A percentile compares a stretch with the other conserved stretches of the same genome.
Conservation (phyloP, 208 protist species). For the Leishmania gerbilli region DNA sequence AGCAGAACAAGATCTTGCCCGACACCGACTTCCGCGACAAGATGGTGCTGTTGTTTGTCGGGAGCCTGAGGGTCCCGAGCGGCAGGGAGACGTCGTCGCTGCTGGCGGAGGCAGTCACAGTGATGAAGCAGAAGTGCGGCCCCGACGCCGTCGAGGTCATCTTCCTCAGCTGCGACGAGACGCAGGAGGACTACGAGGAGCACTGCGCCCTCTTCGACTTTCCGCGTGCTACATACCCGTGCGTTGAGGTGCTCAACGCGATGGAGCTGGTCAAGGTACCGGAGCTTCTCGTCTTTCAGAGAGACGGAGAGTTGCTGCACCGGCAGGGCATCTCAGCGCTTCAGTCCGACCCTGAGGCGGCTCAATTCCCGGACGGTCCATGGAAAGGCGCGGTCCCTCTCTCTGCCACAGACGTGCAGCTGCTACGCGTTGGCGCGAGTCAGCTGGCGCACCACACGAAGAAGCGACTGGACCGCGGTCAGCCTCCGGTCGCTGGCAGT, state of each 20-base stretch:
- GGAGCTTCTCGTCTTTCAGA: conserved; percentile 55
- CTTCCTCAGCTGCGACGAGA: conserved; percentile 59
- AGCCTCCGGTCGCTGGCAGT: conserved; percentile 17
- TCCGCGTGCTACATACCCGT: conserved; percentile 49
- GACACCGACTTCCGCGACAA: conserved; percentile 38
- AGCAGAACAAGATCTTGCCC: conserved; percentile 35
- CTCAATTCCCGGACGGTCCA: conserved; percentile 43
- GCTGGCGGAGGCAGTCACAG: conserved; percentile 33
- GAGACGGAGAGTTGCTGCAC: conserved; percentile 55
- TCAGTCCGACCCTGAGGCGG: conserved; percentile 51
- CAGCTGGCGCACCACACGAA: conserved; percentile 65
- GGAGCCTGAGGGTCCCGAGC: conserved; percentile 6
- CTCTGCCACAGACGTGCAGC: conserved; percentile 46
- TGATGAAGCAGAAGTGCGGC: conserved; percentile 17
- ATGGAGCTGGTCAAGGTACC: conserved; percentile 41
- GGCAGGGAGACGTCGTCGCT: conserved; percentile 41
- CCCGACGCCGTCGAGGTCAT: conserved; percentile 38
- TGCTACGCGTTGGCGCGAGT: conserved; percentile 43
- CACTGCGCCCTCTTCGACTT: conserved; percentile 46
- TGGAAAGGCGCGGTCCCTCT: conserved; percentile 52
- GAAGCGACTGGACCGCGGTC: conserved; percentile 36
- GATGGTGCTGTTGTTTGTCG: conserved; percentile 58
- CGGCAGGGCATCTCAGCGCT: conserved; percentile 59
- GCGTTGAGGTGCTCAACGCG: conserved; percentile 24
- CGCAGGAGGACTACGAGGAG: conserved; percentile 42